Evolutionary conservation across 2,329 filamentous ascomycete species (phyloP).

Genomic region (Stagonosporopsis vannaccii): DNA sequence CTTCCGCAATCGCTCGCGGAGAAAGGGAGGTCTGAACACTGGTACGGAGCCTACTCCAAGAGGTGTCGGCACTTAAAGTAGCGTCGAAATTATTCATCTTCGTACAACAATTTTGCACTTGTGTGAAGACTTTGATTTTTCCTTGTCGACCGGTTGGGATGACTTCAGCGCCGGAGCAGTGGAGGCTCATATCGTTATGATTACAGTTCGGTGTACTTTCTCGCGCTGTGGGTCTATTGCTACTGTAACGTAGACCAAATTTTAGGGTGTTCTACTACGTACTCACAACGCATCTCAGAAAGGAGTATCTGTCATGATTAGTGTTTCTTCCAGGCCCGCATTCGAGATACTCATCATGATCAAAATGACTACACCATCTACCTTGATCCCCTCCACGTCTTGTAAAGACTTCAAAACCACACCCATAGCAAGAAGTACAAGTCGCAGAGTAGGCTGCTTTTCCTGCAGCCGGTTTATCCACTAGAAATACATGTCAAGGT

Average conservation of each 20-base stretch:
- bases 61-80: neutral
- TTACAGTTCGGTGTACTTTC: too few relatives aligned
- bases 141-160: too few relatives aligned
- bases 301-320: neutral
- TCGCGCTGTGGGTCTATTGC: too few relatives aligned
- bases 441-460: neutral
- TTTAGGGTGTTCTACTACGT: neutral
- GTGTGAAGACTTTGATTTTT: too few relatives aligned
- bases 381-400: neutral
- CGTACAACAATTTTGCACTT: neutral
- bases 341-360: neutral
- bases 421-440: neutral
- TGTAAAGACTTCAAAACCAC: neutral
- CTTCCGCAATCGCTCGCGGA: neutral
- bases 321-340: neutral
- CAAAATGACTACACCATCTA: neutral
- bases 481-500: neutral
- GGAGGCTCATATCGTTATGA: too few relatives aligned
- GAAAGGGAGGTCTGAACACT: neutral
- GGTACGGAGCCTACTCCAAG: neutral
- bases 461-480: neutral
- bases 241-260: neutral
- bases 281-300: neutral
- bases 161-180: too few relatives aligned
- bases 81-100: neutral